Conservation (phyloP, 495 filamentous ascomycete species). For the Hypoxylon cercidicola region DNA sequence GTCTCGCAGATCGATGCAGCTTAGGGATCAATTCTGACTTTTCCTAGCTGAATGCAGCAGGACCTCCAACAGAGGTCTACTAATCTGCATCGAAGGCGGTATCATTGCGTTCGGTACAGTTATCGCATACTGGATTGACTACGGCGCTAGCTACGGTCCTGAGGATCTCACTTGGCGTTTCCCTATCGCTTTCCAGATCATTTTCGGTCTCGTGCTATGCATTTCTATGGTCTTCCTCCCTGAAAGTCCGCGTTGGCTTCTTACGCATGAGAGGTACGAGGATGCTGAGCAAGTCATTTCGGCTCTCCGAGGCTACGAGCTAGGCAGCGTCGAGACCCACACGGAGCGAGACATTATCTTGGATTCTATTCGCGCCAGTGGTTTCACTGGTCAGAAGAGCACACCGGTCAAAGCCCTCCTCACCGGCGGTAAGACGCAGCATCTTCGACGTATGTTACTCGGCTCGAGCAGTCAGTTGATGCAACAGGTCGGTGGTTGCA, state of each 20-base stretch:
- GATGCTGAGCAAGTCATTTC: slow-evolving; percentile 73
- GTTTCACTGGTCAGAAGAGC: slow-evolving; percentile 47
- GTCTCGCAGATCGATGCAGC: slow-evolving; percentile 56
- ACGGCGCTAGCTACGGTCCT: slow-evolving; percentile 71
- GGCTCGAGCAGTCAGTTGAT: slow-evolving; percentile 70
- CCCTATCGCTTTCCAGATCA: slow-evolving; percentile 77
- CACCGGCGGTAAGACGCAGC: slow-evolving; percentile 67
- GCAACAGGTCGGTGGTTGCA: slow-evolving; percentile 77
- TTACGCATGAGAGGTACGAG: slow-evolving; percentile 70
- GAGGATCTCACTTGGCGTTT: slow-evolving; percentile 73
- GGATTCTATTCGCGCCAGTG: slow-evolving; percentile 65
- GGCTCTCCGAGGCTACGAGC: slow-evolving; percentile 65
- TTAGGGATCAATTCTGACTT: slow-evolving; percentile 14
- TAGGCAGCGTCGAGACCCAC: slow-evolving; percentile 62
- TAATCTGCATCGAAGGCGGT: slow-evolving; percentile 81
- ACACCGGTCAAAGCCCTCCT: slow-evolving; percentile 63
- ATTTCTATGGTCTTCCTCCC: slow-evolving; percentile 71
- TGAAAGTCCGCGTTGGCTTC: slow-evolving; percentile 76
- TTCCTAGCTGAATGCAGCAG: slow-evolving; percentile 60
- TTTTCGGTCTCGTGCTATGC: slow-evolving; percentile 72
- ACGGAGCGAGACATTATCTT: slow-evolving; percentile 67
- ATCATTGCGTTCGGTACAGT: slow-evolving; percentile 77
- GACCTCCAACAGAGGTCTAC: slow-evolving; percentile 74
- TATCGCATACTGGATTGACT: slow-evolving; percentile 81
- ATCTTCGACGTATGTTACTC: slow-evolving; percentile 66